phyloP scores from a whole-genome alignment of 2,329 filamentous ascomycete genomes.

The Aspergillus aculeatus region DNA sequence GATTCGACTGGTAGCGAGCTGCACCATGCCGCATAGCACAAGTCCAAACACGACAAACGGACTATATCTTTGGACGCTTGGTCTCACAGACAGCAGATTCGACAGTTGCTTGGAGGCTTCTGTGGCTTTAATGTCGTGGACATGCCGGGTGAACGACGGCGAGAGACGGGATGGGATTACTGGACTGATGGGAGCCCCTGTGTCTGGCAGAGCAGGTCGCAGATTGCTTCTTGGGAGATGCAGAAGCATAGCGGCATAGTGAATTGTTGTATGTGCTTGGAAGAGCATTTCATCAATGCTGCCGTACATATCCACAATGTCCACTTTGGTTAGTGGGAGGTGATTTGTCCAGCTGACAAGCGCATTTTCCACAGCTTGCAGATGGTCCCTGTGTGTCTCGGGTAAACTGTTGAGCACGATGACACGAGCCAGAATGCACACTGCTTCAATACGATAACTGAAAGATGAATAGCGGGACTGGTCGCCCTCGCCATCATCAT shows the following conservation, averaged over 20 bases:
- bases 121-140: conserved; percentile 38
- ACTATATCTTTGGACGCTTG: conserved; percentile 32
- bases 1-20: conserved; percentile 34
- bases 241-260: conserved; percentile 62
- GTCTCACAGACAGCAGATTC: conserved; percentile 33
- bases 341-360: conserved; percentile 75
- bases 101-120: conserved; percentile 36
- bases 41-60: conserved; percentile 33
- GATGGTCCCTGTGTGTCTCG: conserved; percentile 49
- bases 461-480: conserved; percentile 68
- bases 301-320: conserved; percentile 66
- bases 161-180: conserved; percentile 32
- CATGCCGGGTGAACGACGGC: conserved; percentile 32
- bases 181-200: conserved; percentile 6
- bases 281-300: conserved; percentile 66
- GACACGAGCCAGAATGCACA: conserved; percentile 72
- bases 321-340: conserved; percentile 67
- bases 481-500: conserved; percentile 55
- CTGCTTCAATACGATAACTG: conserved; percentile 76
- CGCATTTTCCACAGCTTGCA: conserved; percentile 57
- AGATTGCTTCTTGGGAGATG: conserved; percentile 77
- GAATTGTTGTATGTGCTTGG: conserved; percentile 39
- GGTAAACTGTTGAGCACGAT: conserved; percentile 49
- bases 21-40: conserved; percentile 35
- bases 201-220: conserved; percentile 26